Percentiles rank a stretch among this genome's conserved stretches.
Evolutionary conservation across 2,329 filamentous ascomycete species (phyloP).

Genomic region (Penicillium sp.): DNA sequence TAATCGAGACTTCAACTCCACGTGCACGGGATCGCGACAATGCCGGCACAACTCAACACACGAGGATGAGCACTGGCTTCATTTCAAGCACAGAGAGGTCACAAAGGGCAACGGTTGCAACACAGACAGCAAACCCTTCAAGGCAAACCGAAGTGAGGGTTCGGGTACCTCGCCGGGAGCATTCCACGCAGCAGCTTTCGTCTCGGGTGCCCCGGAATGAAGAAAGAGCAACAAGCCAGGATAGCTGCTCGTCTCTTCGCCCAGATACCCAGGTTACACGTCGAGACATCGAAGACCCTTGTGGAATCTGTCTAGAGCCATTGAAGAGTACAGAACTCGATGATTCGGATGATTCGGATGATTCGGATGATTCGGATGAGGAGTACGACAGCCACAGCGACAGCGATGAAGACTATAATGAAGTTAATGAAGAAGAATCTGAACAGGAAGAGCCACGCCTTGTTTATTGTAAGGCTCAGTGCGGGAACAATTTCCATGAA

Average conservation of each 20-base stretch:
- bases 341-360: background rate
- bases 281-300: background rate
- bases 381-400: background rate
- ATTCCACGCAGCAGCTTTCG: background rate
- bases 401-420: background rate
- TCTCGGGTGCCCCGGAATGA: background rate
- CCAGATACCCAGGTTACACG: background rate
- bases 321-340: background rate
- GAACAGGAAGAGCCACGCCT: background rate
- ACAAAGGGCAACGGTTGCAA: background rate
- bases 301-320: background rate
- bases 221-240: background rate
- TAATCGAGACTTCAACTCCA: background rate
- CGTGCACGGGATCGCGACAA: background rate
- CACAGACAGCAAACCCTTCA: background rate
- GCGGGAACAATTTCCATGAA: background rate
- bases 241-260: background rate
- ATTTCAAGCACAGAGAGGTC: background rate
- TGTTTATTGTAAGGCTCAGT: background rate
- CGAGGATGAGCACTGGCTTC: background rate
- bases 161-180: background rate
- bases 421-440: too few species aligned
- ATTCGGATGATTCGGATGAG: background rate
- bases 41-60: background rate
- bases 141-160: background rate